Evolutionary conservation across 2,329 filamentous ascomycete species (phyloP).

Genomic region (Achaetomium macrosporum): DNA sequence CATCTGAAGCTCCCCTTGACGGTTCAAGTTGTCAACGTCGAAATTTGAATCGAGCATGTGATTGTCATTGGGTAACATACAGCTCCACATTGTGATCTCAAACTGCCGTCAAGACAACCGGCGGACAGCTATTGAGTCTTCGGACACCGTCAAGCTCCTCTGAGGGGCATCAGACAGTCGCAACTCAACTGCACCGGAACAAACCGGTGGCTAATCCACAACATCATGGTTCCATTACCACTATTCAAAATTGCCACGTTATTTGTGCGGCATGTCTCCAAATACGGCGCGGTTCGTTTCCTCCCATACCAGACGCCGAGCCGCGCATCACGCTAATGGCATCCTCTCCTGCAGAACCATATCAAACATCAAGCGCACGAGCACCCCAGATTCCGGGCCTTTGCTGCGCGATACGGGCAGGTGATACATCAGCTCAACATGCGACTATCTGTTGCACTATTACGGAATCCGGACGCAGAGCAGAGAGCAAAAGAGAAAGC

Average conservation of each 20-base stretch:
- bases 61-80: not conserved
- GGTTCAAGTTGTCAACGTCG: not conserved
- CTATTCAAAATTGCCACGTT: constrained; percentile 62
- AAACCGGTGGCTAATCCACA: too few species aligned
- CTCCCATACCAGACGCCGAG: not conserved
- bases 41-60: not conserved
- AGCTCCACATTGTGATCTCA: too few species aligned
- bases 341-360: constrained; percentile 45
- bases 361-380: constrained; percentile 63
- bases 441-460: constrained; percentile 53
- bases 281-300: constrained; percentile 59
- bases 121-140: too few species aligned
- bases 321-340: constrained; percentile 6
- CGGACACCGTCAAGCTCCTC: too few species aligned
- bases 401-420: constrained; percentile 58
- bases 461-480: constrained; percentile 54
- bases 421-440: constrained; percentile 62
- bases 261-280: constrained; percentile 60
- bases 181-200: too few species aligned
- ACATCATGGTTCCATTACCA: constrained; percentile 58
- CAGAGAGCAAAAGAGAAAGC: constrained; percentile 55
- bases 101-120: too few species aligned
- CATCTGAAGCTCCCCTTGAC: too few species aligned
- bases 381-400: constrained; percentile 53
- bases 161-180: not conserved